Base-by-base conservation (phyloP, 495 filamentous ascomycete species). In the Penicillium antarcticum region DNA sequence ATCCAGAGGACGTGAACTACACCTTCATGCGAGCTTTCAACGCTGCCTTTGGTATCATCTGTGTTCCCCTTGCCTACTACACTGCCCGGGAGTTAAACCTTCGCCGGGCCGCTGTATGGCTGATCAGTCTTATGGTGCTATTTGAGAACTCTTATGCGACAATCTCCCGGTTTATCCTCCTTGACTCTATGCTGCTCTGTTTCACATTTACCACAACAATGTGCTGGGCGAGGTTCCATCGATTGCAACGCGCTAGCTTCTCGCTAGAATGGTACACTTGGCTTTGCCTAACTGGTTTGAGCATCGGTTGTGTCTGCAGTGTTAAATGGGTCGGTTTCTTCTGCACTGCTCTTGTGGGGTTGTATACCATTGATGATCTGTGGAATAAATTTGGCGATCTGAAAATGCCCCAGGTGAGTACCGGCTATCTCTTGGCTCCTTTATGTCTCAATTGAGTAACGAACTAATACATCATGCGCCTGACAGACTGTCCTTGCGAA, bases 1-100 rank as follows among this genome's bases (percentile, higher is more conserved):
- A 98, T 63, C 94, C 94, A 1, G 80, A 84, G 55, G 91, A 97
- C 61, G 77, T 98, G 63, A 87, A 98, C 77, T 98, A 97, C 68
- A 95, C 92, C 52, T 96, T 96, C 66, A 98, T 98, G 94, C 87
- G 94, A 55, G 79, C 94, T 31, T 98, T 98, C 83, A 98, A 98
- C 73, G 85, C 94, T 48, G 81, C 89, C 42, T 98, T 96, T 71
- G 94, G 94, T 35, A 91, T 89, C 45, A 77, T 92, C 21, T 97
- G 92, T 66, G 85, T 98, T 32, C 94, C 94, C 21, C 69, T 98
- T 58, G 95, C 95, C 40, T 98, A 98, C 66, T 97, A 81, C 69
- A 98, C 94, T 21, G 91, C 92, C 29, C 86, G 85, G 58, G 91
- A 96, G 67, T 74, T 98, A 53, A 91, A 88, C 62, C 86, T 97